Percentiles rank a stretch among this genome's conserved stretches.
These are phyloP conservation scores for Elaeagnus macrophylla DNA, from an alignment of 306 rosid species.

Conservation along the genomic window DNA sequence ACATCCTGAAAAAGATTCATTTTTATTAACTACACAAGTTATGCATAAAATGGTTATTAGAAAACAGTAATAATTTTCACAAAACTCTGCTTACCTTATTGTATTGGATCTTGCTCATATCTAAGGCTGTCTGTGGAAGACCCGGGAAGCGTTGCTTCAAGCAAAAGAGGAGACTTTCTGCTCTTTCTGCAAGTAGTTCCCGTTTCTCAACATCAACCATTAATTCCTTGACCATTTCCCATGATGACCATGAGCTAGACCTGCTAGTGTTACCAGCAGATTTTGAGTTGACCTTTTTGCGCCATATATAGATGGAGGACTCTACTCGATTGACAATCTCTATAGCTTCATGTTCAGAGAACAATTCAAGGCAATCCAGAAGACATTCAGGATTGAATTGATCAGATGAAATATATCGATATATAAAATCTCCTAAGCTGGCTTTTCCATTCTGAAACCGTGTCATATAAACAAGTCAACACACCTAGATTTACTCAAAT, in stretches of 20 bases:
- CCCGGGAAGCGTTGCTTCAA: slow-evolving; percentile 86
- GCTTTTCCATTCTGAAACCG: slow-evolving; percentile 74
- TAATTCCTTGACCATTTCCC: slow-evolving; percentile 96
- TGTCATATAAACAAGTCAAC: slow-evolving; percentile 8
- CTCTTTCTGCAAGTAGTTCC: slow-evolving; percentile 83
- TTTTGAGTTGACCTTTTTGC: slow-evolving; percentile 43
- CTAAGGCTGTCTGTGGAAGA: slow-evolving; percentile 85
- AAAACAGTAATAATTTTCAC: neutral
- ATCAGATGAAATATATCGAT: slow-evolving; percentile 79
- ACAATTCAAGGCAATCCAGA: slow-evolving; percentile 73
- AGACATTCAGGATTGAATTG: slow-evolving; percentile 81
- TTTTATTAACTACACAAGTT: neutral
- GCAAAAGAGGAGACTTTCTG: slow-evolving; percentile 70
- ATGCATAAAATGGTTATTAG: neutral
- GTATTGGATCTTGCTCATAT: slow-evolving; percentile 88
- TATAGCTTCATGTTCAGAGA: slow-evolving; percentile 93
- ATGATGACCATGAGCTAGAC: slow-evolving; percentile 62
- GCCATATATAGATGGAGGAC: slow-evolving; percentile 74
- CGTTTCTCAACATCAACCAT: slow-evolving; percentile 81
- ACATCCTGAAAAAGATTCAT: slow-evolving; percentile 49
- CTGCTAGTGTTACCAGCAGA: slow-evolving; percentile 35
- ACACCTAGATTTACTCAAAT: neutral
- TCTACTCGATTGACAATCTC: slow-evolving; percentile 79
- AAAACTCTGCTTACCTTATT: slow-evolving; percentile 53
- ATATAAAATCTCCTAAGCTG: slow-evolving; percentile 79